Percentiles rank a stretch among this genome's conserved stretches.
phyloP scores from a whole-genome alignment of 495 filamentous ascomycete genomes.

The Endocarpon pusillum region DNA sequence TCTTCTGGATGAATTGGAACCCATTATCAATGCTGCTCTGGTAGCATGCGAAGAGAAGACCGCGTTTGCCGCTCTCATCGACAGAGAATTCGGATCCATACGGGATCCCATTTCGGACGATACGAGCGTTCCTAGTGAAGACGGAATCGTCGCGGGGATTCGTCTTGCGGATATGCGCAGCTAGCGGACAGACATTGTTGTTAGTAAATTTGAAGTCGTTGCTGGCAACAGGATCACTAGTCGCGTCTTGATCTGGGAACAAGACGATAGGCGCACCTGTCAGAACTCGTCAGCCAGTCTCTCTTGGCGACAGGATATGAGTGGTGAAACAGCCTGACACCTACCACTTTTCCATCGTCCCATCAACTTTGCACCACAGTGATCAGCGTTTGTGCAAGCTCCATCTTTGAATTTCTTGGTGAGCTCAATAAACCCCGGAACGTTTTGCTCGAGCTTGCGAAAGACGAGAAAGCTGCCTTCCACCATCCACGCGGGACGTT shows the following conservation, averaged over 20 bases:
- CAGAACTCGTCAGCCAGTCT: too few relatives aligned
- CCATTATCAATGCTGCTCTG: conserved; percentile 21
- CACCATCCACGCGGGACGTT: conserved; percentile 15
- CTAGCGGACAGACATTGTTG: conserved; percentile 15
- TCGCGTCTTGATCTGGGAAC: background rate
- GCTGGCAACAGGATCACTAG: conserved; percentile 5
- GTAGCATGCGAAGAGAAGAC: conserved; percentile 24
- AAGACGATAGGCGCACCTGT: conserved; percentile 7
- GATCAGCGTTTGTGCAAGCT: conserved; percentile 11
- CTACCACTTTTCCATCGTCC: conserved; percentile 22
- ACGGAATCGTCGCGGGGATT: conserved; percentile 13
- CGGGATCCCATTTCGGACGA: conserved; percentile 17
- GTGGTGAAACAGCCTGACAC: background rate
- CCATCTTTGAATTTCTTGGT: conserved; percentile 1
- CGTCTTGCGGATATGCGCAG: conserved; percentile 22
- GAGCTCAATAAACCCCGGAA: conserved; percentile 14
- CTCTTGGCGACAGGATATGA: too few relatives aligned
- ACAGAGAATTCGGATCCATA: conserved; percentile 10
- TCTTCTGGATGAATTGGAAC: conserved; percentile 22
- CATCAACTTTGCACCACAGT: conserved; percentile 18
- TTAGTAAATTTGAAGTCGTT: conserved; percentile 18
- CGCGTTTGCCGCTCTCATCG: conserved; percentile 12
- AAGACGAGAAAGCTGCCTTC: conserved; percentile 23
- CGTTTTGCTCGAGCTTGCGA: conserved; percentile 18
- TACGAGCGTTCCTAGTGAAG: conserved; percentile 6